Evolutionary conservation across 495 filamentous ascomycete species (phyloP).

Genomic region (Xylaria palmicola): DNA sequence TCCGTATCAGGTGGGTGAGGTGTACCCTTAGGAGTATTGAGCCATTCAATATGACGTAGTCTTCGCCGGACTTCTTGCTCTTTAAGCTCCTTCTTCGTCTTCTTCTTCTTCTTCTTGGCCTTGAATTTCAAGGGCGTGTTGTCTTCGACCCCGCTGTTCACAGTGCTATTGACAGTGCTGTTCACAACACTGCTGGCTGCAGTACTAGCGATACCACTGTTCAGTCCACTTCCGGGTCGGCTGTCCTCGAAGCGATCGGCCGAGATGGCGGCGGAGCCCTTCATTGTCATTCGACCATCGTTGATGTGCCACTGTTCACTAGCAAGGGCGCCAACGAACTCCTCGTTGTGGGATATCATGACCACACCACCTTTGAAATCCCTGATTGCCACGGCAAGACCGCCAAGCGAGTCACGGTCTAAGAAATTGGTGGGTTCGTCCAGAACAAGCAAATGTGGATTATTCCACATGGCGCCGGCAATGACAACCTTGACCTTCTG

Average conservation of each 20-base stretch:
- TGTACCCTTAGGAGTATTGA: constrained; percentile 74
- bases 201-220: constrained; percentile 46
- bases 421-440: constrained; percentile 99
- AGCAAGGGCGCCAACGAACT: constrained; percentile 93
- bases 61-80: constrained; percentile 84
- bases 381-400: constrained; percentile 91
- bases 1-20: constrained; percentile 77
- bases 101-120: constrained; percentile 93
- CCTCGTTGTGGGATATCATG: constrained; percentile 99
- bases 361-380: constrained; percentile 98
- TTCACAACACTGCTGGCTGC: constrained; percentile 60
- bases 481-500: constrained; percentile 99
- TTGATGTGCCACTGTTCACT: constrained; percentile 93
- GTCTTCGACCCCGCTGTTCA: constrained; percentile 83
- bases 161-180: constrained; percentile 64
- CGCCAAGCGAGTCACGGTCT: constrained; percentile 94
- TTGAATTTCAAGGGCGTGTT: constrained; percentile 80
- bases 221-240: constrained; percentile 59
- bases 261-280: constrained; percentile 69
- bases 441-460: constrained; percentile 93
- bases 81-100: constrained; percentile 93
- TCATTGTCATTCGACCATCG: constrained; percentile 81
- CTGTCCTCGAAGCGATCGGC: constrained; percentile 85
- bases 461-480: constrained; percentile 98
- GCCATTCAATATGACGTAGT: constrained; percentile 94